These are phyloP conservation scores for Backusella parvicylindrica DNA, from an alignment of 192 early-diverging fungal genomes.

Conservation along the genomic window DNA sequence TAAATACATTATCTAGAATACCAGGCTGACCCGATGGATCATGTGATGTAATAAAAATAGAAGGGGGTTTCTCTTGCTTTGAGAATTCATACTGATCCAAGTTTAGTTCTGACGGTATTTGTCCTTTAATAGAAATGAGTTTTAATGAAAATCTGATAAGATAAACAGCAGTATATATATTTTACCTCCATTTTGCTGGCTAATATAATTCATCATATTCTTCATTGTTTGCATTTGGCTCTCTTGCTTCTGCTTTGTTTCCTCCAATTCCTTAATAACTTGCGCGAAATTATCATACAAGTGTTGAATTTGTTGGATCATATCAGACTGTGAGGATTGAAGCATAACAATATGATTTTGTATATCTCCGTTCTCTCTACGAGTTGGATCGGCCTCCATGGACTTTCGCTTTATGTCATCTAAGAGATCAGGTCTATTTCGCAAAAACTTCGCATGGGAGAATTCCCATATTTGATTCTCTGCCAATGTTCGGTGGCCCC, in stretches of 20 bases:
- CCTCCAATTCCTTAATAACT: slow-evolving; percentile 69
- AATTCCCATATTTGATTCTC: slow-evolving; percentile 95
- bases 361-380: slow-evolving; percentile 75
- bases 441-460: slow-evolving; percentile 77
- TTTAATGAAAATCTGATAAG: background rate
- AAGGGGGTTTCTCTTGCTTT: slow-evolving; percentile 13
- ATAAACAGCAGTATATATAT: background rate
- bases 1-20: slow-evolving; percentile 9
- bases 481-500: slow-evolving; percentile 76
- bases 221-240: slow-evolving; percentile 66
- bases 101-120: slow-evolving; percentile 16
- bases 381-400: slow-evolving; percentile 74
- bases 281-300: slow-evolving; percentile 73
- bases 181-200: slow-evolving; percentile 33
- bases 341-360: slow-evolving; percentile 73
- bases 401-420: slow-evolving; percentile 93
- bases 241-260: slow-evolving; percentile 66
- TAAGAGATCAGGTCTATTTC: slow-evolving; percentile 71
- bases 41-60: slow-evolving; percentile 30
- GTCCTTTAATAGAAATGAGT: slow-evolving; percentile 10
- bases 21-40: background rate
- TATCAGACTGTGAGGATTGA: slow-evolving; percentile 71
- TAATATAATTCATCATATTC: slow-evolving; percentile 62
- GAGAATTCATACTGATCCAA: background rate
- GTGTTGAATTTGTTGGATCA: slow-evolving; percentile 68